Evolutionary conservation across 169 alveolate species (phyloP).

Genomic region (Cryptosporidium ryanae): DNA sequence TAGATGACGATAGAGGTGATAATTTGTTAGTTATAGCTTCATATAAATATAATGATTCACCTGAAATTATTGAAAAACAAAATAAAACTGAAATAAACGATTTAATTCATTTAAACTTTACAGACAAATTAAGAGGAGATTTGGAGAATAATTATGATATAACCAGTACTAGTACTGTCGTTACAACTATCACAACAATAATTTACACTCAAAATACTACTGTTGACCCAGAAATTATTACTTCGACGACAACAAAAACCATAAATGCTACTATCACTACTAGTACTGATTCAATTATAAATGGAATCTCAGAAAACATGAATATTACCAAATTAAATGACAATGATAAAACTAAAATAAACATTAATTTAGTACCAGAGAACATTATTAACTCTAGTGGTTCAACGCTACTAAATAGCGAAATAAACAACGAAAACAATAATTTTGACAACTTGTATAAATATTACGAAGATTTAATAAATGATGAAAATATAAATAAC

Average conservation of each 20-base stretch:
- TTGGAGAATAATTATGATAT: not conserved
- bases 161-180: conserved; percentile 14
- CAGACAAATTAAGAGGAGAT: not conserved
- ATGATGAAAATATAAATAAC: not conserved
- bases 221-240: not conserved
- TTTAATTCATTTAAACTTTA: not conserved
- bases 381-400: conserved; percentile 5
- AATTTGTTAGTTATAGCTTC: not conserved
- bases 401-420: conserved; percentile 8
- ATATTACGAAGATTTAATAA: not conserved
- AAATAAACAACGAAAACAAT: not conserved
- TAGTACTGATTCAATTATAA: not conserved
- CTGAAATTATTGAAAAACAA: not conserved
- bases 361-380: conserved; percentile 31
- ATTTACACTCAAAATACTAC: not conserved
- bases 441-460: conserved; percentile 10
- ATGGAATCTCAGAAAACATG: not conserved
- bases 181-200: not conserved
- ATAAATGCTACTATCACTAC: conserved; percentile 7
- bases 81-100: not conserved
- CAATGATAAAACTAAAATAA: conserved; percentile 4
- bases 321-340: not conserved
- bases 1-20: not conserved
- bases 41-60: not conserved
- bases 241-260: conserved; percentile 1